These are phyloP conservation scores for Trypanosoma cruzi DNA, from an alignment of 208 protist genomes.

Conservation along the genomic window DNA sequence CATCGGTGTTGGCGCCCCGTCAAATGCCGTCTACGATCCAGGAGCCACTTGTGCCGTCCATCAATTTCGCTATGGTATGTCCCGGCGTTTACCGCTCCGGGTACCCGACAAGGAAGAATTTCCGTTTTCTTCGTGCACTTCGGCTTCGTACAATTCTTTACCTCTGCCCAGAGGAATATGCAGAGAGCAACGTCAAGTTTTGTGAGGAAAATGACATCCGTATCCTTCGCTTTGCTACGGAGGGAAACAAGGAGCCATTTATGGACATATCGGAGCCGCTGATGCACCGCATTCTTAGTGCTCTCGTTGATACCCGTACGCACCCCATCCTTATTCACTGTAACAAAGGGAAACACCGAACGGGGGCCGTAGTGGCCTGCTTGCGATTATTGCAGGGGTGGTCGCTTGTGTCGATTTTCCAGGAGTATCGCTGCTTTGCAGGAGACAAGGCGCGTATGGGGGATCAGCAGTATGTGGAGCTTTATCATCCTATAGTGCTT, in stretches of 20 bases:
- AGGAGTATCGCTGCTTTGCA: slow-evolving; percentile 96
- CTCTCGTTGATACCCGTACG: slow-evolving; percentile 91
- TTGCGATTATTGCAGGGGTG: slow-evolving; percentile 94
- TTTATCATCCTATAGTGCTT: slow-evolving; percentile 91
- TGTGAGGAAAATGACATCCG: slow-evolving; percentile 82
- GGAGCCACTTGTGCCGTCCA: slow-evolving; percentile 77
- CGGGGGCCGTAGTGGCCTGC: slow-evolving; percentile 94
- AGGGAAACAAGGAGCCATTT: slow-evolving; percentile 98
- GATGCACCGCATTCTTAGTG: slow-evolving; percentile 84
- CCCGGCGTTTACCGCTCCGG: slow-evolving; percentile 96
- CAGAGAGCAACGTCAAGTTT: slow-evolving; percentile 94
- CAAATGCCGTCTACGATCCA: slow-evolving; percentile 17
- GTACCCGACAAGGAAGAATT: slow-evolving; percentile 97
- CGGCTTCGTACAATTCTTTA: slow-evolving; percentile 94
- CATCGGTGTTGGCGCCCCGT: slow-evolving; percentile 19
- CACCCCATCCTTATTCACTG: slow-evolving; percentile 98
- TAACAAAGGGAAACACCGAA: slow-evolving; percentile 97
- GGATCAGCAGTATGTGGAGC: slow-evolving; percentile 98
- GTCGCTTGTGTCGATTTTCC: slow-evolving; percentile 96
- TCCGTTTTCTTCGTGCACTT: slow-evolving; percentile 94
- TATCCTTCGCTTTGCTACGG: slow-evolving; percentile 94
- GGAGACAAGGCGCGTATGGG: slow-evolving; percentile 93
- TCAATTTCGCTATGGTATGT: slow-evolving; percentile 97
- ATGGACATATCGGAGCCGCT: slow-evolving; percentile 95
- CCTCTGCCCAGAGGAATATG: slow-evolving; percentile 95